phyloP scores from a whole-genome alignment of 225 moss, liverwort and hornwort species.

The Ulota crispa region DNA sequence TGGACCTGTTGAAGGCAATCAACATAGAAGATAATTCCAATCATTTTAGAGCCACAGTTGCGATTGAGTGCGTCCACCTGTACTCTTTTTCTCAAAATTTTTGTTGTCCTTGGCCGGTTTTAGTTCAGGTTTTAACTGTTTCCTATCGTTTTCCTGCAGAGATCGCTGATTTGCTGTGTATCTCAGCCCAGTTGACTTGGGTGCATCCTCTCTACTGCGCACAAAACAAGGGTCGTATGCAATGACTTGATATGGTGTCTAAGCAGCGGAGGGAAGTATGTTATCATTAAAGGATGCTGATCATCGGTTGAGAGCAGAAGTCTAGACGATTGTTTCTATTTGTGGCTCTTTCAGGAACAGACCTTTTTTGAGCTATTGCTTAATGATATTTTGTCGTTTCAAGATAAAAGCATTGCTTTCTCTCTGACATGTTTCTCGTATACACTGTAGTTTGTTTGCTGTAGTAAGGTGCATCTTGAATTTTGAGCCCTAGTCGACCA shows the following conservation, averaged over 20 bases:
- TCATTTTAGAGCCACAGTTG: background rate
- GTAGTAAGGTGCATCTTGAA: slow-evolving; percentile 18
- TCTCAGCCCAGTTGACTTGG: slow-evolving; percentile 26
- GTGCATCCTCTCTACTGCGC: slow-evolving; percentile 27
- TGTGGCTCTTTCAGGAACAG: slow-evolving; percentile 32
- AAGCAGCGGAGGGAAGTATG: slow-evolving; percentile 24
- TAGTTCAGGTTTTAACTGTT: slow-evolving; percentile 2
- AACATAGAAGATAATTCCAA: background rate
- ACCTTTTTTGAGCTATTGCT: slow-evolving; percentile 31
- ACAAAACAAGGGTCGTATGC: slow-evolving; percentile 23
- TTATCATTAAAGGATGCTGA: slow-evolving; percentile 29
- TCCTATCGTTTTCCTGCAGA: slow-evolving; percentile 34
- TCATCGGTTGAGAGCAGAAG: slow-evolving; percentile 32
- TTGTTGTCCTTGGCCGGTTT: background rate
- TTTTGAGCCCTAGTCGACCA: background rate
- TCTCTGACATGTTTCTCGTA: slow-evolving; percentile 3
- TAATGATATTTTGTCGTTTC: slow-evolving; percentile 33
- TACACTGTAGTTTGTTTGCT: slow-evolving; percentile 15
- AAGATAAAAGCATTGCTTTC: slow-evolving; percentile 12
- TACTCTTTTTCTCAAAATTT: background rate
- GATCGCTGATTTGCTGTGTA: slow-evolving; percentile 40
- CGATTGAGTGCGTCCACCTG: background rate
- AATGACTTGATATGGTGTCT: slow-evolving; percentile 26
- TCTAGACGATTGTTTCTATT: slow-evolving; percentile 28
- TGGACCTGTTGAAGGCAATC: too few relatives aligned